phyloP scores from a whole-genome alignment of 2,329 filamentous ascomycete species.

The Cordyceps tenuipes region DNA sequence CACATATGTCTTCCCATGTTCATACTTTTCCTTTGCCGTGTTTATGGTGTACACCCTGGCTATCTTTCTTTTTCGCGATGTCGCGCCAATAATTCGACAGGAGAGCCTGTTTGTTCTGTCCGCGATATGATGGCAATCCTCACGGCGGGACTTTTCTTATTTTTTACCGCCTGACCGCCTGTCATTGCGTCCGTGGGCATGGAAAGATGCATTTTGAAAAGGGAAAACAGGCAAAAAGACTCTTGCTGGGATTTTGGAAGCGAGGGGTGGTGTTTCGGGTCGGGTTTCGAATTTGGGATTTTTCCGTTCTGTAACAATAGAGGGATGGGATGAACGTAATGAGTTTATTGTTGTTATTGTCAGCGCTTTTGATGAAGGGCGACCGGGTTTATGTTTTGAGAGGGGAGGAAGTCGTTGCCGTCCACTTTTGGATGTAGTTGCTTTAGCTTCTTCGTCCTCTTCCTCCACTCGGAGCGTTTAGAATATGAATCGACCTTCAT shows the following conservation, averaged over 20 bases:
- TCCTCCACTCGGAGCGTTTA: slow-evolving; percentile 2
- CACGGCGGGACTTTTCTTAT: slow-evolving; percentile 2
- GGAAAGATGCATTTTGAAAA: neutral
- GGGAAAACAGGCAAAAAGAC: neutral
- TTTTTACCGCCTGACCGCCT: neutral
- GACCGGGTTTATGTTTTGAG: slow-evolving; percentile 15
- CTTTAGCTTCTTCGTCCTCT: neutral
- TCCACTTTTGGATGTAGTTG: neutral
- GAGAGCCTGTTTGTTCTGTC: neutral
- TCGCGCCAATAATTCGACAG: neutral
- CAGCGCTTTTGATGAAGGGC: slow-evolving; percentile 15
- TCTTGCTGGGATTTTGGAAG: slow-evolving; percentile 7
- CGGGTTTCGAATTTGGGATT: neutral
- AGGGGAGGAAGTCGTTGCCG: neutral
- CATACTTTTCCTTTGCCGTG: neutral
- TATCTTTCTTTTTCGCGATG: neutral
- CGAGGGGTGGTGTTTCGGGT: neutral
- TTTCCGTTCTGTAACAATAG: slow-evolving; percentile 16
- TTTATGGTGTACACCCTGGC: neutral
- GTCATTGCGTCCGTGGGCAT: neutral
- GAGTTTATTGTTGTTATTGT: slow-evolving; percentile 12
- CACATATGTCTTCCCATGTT: slow-evolving; percentile 10
- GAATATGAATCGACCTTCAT: slow-evolving; percentile 18
- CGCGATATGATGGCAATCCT: neutral
- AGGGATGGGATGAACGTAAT: slow-evolving; percentile 9